Evolutionary conservation across 73 alveolate species (phyloP), one percentile per base, ranked within the genome.

Genomic region (Durusdinium trenchii): DNA sequence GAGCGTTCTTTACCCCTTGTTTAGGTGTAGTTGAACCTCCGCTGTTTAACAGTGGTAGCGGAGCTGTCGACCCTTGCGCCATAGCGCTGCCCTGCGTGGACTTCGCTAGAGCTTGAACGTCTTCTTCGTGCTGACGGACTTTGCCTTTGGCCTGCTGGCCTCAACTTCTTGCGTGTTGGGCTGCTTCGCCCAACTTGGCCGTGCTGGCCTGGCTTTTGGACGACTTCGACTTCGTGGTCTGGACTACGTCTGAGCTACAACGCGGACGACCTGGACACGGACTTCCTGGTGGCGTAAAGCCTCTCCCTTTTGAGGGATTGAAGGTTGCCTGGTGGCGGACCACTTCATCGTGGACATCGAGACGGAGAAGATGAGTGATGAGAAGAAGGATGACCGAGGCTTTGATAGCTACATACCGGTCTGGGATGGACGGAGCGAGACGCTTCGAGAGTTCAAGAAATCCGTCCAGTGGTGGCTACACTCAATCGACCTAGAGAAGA

Each of bases 11-110:
- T 23, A 16, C 69, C 23, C n/a, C n/a, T n/a, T n/a, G 12, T 57
- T 12, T 23, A 57, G 69, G 23, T 12, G 32, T 57, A 23, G 12
- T 57, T 57, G 69, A 23, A 23, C 69, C 69, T 23, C 69, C 32
- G 69, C 32, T 16, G 36, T 75, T 10, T 52, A n/a, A 36, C 86
- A 75, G 86, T 75, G 86, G 86, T 36, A 75, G 86, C 86, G 86
- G 86, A 75, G 86, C 86, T 3, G 51, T 7, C 0, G 16, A 3
- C 30, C 42, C 69, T 57, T 57, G 69, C 32, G n/a, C 57, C 10
- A 36, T 36, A 9, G 86, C 38, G 32, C 57, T 36, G n/a, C n/a
- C 69, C 69, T 57, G 12, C 12, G 12, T 23, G 69, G 69, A 23
- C 69, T 57, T 57, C 32, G 36, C 57, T 0, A 75, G 36, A 40